Evolutionary conservation across 2,329 filamentous ascomycete species (phyloP).

Genomic region (Paraconiothyrium sp.): DNA sequence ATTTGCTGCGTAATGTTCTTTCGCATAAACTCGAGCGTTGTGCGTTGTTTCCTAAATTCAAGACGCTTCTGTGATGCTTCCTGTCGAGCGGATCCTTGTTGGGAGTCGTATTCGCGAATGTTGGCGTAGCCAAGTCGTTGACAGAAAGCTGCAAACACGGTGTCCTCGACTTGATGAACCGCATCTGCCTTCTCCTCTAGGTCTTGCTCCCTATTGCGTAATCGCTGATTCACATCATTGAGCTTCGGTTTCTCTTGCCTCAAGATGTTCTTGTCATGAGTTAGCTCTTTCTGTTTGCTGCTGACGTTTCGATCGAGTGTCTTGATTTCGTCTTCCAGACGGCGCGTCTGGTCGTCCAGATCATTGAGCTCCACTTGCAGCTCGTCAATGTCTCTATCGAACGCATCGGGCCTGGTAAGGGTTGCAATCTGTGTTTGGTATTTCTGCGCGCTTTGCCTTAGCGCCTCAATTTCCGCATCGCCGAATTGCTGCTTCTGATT

Average conservation of each 20-base stretch:
- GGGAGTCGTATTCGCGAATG: slow-evolving; percentile 91
- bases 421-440: slow-evolving; percentile 80
- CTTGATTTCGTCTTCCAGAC: slow-evolving; percentile 77
- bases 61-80: slow-evolving; percentile 87
- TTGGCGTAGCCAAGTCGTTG: slow-evolving; percentile 84
- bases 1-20: slow-evolving; percentile 76
- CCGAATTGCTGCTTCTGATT: slow-evolving; percentile 84
- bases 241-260: slow-evolving; percentile 81
- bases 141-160: slow-evolving; percentile 88
- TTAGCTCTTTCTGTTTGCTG: slow-evolving; percentile 84
- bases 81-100: slow-evolving; percentile 91
- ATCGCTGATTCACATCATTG: slow-evolving; percentile 72
- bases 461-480: slow-evolving; percentile 85
- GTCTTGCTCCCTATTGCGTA: slow-evolving; percentile 69
- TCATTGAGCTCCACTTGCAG: slow-evolving; percentile 82
- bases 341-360: slow-evolving; percentile 78
- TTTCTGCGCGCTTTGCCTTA: slow-evolving; percentile 79
- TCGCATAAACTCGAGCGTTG: slow-evolving; percentile 68
- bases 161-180: slow-evolving; percentile 84
- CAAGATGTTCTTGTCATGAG: slow-evolving; percentile 77
- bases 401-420: slow-evolving; percentile 80
- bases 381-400: slow-evolving; percentile 79
- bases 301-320: slow-evolving; percentile 83
- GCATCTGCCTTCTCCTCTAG: slow-evolving; percentile 68
- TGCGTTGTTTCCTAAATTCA: slow-evolving; percentile 83